Percentiles rank a stretch among this genome's conserved stretches.
These are phyloP conservation scores for Mrakia blollopis DNA, from an alignment of 768 basidiomycete species.

Conservation along the genomic window DNA sequence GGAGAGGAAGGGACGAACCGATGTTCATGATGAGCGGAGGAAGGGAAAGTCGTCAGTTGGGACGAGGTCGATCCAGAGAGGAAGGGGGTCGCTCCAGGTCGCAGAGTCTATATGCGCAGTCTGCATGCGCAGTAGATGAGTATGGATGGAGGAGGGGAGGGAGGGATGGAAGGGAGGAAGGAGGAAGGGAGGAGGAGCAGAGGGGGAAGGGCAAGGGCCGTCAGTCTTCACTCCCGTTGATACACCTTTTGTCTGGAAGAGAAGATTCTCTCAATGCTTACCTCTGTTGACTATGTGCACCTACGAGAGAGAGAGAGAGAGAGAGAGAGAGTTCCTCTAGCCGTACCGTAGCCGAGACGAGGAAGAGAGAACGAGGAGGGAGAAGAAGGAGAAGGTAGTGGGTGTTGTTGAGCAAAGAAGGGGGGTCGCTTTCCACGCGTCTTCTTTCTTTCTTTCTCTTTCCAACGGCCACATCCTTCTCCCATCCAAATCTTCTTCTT, in stretches of 20 bases:
- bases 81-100: too few relatives aligned
- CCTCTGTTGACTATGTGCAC: neutral
- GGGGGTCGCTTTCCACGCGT: neutral
- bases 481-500: neutral
- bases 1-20: constrained; percentile 3
- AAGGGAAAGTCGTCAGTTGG: neutral
- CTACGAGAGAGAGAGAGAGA: neutral
- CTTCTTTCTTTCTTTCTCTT: neutral
- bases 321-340: too few relatives aligned
- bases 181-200: neutral
- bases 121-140: neutral
- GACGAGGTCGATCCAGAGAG: neutral
- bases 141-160: neutral
- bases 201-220: neutral
- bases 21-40: constrained; percentile 20
- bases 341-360: too few relatives aligned
- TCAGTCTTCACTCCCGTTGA: neutral
- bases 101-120: neutral
- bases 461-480: neutral
- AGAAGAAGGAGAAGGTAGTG: too few relatives aligned
- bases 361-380: neutral
- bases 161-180: neutral
- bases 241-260: neutral
- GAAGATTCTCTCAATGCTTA: neutral
- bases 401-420: neutral